Conservation (phyloP, 139 green algal genomes). For the Chlamydomonas applanata region DNA sequence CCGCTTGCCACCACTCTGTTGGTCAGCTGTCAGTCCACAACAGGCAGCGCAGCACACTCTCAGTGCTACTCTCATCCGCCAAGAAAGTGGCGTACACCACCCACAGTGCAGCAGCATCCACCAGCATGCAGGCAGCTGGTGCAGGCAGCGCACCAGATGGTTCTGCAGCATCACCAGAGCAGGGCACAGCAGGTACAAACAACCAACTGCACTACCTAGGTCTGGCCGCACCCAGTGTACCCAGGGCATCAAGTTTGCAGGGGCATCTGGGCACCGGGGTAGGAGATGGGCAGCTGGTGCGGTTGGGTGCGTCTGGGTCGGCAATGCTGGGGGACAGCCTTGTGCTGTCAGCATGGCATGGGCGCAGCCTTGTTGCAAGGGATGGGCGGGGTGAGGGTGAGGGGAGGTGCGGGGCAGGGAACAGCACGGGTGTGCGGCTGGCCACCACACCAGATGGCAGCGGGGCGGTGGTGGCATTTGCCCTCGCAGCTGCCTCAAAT, state of each 20-base stretch:
- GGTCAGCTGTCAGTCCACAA: conserved; percentile 1
- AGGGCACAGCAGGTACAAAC: background rate
- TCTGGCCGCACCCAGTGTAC: background rate
- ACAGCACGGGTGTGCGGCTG: no score
- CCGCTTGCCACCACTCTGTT: background rate
- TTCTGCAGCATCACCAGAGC: no score
- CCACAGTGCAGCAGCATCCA: background rate
- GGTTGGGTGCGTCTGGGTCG: background rate
- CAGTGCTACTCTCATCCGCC: background rate
- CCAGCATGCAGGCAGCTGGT: conserved; percentile 2
- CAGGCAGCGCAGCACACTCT: background rate
- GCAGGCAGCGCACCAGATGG: background rate
- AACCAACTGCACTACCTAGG: background rate
- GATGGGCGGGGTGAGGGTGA: no score
- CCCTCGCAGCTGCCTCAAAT: no score
- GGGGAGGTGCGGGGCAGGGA: no score
- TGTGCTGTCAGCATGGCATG: conserved; percentile 3
- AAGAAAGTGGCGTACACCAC: background rate
- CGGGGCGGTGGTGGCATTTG: no score
- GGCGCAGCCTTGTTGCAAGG: no score
- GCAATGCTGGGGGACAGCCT: background rate
- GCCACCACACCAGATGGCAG: no score
- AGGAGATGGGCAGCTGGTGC: background rate
- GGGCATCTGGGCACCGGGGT: background rate
- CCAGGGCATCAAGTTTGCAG: background rate